Evolutionary conservation across 2,329 filamentous ascomycete genomes (phyloP).

Genomic region (Fusarium praegraminearum): DNA sequence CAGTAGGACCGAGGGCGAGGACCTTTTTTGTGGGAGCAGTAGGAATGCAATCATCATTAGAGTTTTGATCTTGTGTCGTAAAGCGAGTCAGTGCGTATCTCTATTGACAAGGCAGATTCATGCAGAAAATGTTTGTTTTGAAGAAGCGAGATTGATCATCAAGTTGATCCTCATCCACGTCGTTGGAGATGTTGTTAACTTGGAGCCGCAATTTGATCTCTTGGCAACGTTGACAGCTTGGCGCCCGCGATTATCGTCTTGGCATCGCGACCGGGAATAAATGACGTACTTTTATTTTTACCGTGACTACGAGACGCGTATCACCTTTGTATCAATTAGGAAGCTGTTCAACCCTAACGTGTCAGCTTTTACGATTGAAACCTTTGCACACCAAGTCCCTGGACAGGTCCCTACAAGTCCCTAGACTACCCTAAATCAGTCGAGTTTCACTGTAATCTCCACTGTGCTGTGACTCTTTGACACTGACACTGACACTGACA

Average conservation of each 20-base stretch:
- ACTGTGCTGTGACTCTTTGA: not conserved
- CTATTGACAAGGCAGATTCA: not conserved
- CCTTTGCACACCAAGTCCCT: too few relatives aligned
- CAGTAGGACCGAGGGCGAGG: not conserved
- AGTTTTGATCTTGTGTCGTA: conserved; percentile 21
- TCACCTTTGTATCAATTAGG: conserved; percentile 4
- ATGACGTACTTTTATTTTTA: not conserved
- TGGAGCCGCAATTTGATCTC: conserved; percentile 18
- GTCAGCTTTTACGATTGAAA: not conserved
- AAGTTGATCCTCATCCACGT: too few relatives aligned
- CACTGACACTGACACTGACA: too few relatives aligned
- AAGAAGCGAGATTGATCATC: not conserved
- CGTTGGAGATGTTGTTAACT: too few relatives aligned
- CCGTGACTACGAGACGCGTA: not conserved
- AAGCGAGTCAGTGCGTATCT: not conserved
- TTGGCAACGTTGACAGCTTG: conserved; percentile 33
- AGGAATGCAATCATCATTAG: conserved; percentile 14
- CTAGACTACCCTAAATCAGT: not conserved
- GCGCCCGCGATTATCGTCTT: conserved; percentile 9
- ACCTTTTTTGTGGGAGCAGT: not conserved
- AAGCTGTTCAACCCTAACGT: not conserved
- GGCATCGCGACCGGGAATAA: not conserved
- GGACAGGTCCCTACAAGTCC: not conserved
- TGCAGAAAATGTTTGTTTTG: not conserved
- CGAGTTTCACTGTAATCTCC: not conserved